Base-by-base conservation (phyloP, 805 yeast genomes). In the Candida adriatica region DNA sequence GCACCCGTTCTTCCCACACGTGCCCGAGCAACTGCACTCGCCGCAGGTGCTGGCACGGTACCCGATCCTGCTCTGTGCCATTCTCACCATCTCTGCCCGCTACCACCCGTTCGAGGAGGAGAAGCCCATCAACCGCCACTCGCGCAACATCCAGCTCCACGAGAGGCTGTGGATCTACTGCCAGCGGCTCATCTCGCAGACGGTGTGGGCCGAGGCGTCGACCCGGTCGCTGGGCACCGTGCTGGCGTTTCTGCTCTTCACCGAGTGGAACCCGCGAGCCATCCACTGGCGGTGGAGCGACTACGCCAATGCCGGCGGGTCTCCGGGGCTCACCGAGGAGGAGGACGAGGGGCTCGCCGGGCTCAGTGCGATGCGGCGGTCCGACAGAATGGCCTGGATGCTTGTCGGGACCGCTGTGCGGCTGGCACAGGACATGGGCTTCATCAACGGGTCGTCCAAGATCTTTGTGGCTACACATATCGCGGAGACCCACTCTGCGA, bases 211-310 rank as follows among this genome's bases (percentile, higher is more conserved):
- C 1, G 95, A 85, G 51, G 92, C 94, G 1, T 78, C 84, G 37
- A 82, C 92, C 6, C 62, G 95, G 41, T 79, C 92, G 0, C 72
- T 87, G 4, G 96, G 95, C 1, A 85, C 96, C 0, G 78, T 87
- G 6, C 67, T 82, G 38, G 88, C 96, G 1, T 84, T 88, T 49
- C 57, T 88, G 30, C 61, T 88, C 13, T 79, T 85, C 45, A 83
- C 95, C 0, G 96, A 90, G 55, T 88, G 97, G 97, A 86, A 87
- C 46, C 96, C 96, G 4, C 63, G 95, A 33, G 95, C 95, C 4
- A 86, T 87, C 38, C 96, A 87, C 55, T 80, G 87, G 79, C 61
- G 86, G 42, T 75, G 90, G 83, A 59, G 76, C 1, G 95, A 88
- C 56, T 83, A 85, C 57, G 94, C 90, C 45, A 56, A 61, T 30